Percentiles rank a stretch among this genome's conserved stretches.
These are phyloP conservation scores for Fusarium sp. DNA, from an alignment of 2,329 filamentous ascomycete species.

Conservation along the genomic window DNA sequence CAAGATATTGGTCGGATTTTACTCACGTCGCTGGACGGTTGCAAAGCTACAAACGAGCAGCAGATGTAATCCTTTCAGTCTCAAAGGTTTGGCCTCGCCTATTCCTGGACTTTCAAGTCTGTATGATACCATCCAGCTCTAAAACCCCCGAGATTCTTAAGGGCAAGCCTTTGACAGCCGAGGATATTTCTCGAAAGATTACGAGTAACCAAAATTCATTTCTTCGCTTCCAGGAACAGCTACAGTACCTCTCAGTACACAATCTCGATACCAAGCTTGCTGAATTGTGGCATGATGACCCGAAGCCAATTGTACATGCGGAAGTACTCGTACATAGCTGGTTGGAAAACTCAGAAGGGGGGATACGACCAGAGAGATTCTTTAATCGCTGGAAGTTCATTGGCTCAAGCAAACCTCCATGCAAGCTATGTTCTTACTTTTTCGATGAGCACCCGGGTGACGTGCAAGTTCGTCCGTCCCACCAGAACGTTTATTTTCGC, in stretches of 20 bases:
- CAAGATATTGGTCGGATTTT: conserved; percentile 7
- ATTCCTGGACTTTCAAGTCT: not conserved
- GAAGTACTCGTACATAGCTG: conserved; percentile 5
- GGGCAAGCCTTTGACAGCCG: not conserved
- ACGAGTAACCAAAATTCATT: too few species aligned
- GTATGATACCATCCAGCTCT: conserved; percentile 3
- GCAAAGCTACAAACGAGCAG: conserved; percentile 2
- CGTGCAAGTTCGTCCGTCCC: conserved; percentile 6
- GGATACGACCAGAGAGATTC: conserved; percentile 7
- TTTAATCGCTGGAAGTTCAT: conserved; percentile 13
- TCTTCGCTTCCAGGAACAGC: too few species aligned
- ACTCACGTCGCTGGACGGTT: conserved; percentile 1
- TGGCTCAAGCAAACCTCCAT: conserved; percentile 14
- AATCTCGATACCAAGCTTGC: not conserved
- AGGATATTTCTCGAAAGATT: too few species aligned
- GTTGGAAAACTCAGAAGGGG: conserved; percentile 2
- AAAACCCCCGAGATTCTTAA: not conserved
- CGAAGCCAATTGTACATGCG: not conserved
- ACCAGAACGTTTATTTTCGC: conserved; percentile 1
- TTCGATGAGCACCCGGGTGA: conserved; percentile 7
- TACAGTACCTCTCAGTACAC: too few species aligned
- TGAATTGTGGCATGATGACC: not conserved
- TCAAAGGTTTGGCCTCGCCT: not conserved
- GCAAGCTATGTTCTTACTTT: conserved; percentile 9
- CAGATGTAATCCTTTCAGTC: not conserved